Percentiles rank a stretch among this genome's conserved stretches.
These are phyloP conservation scores for Gaertneriomyces semiglobifer DNA, from an alignment of 192 early-diverging fungal species.

Conservation along the genomic window DNA sequence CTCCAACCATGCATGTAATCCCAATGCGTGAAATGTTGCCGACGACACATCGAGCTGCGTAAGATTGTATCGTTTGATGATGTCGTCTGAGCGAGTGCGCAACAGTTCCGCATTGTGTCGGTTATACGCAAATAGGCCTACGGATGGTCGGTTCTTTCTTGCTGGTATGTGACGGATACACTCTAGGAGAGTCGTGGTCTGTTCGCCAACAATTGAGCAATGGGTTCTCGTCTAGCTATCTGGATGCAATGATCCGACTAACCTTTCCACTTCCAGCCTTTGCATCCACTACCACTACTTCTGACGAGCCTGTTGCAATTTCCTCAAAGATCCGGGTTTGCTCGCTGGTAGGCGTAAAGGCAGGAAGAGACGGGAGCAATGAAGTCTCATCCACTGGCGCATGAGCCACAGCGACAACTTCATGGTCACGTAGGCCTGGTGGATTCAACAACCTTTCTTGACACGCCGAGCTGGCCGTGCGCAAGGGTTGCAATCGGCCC, in stretches of 20 bases:
- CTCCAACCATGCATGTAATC: constrained; percentile 7
- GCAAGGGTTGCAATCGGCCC: not conserved
- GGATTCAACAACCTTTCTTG: not conserved
- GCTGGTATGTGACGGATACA: constrained; percentile 12
- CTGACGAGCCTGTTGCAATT: not conserved
- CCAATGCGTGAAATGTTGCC: constrained; percentile 23
- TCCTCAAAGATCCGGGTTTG: constrained; percentile 13
- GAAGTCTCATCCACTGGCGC: too few relatives aligned
- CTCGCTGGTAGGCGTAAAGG: constrained; percentile 16
- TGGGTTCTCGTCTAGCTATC: not conserved
- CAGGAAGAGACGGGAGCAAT: not conserved
- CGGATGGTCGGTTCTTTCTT: not conserved
- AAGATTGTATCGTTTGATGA: not conserved
- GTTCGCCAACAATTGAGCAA: not conserved
- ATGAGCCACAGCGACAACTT: not conserved
- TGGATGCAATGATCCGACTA: not conserved
- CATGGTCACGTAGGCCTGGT: not conserved
- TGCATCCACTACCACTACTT: constrained; percentile 21
- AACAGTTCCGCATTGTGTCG: constrained; percentile 16
- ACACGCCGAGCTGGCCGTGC: not conserved
- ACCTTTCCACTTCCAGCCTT: constrained; percentile 32
- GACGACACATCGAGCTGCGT: not conserved
- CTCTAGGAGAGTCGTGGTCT: constrained; percentile 29
- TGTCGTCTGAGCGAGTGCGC: not conserved
- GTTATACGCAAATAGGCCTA: constrained; percentile 26